Percentiles rank a stretch among this genome's conserved stretches.
Evolutionary conservation across 2,329 filamentous ascomycete species (phyloP).

Genomic region (Bipolaris oryzae): DNA sequence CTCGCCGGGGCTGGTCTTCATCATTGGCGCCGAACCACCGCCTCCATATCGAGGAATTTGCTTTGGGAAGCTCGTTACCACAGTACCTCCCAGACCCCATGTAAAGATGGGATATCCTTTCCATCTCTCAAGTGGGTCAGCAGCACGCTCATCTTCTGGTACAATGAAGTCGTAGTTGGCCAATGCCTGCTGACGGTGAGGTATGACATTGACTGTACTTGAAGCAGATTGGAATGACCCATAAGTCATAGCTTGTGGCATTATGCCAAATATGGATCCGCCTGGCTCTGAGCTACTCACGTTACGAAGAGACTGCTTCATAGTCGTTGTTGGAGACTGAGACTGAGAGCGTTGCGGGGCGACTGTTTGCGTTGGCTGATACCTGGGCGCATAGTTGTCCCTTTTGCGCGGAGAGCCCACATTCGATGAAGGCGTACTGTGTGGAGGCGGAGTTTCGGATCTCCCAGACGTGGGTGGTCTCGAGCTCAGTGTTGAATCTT

Average conservation of each 20-base stretch:
- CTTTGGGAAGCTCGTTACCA: conserved; percentile 86
- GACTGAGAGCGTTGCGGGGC: conserved; percentile 58
- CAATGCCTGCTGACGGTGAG: conserved; percentile 50
- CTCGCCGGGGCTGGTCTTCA: conserved; percentile 82
- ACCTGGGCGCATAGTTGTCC: conserved; percentile 55
- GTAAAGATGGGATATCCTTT: conserved; percentile 84
- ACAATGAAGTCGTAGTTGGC: conserved; percentile 61
- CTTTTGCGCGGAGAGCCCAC: conserved; percentile 50
- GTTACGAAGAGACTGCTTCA: conserved; percentile 54
- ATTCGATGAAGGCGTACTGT: conserved; percentile 41
- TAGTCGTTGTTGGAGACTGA: conserved; percentile 63
- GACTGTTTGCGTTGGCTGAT: conserved; percentile 47
- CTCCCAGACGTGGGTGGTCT: conserved; percentile 30
- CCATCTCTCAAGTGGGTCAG: conserved; percentile 87
- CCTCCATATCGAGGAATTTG: conserved; percentile 85
- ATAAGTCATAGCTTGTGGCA: conserved; percentile 48
- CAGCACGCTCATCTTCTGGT: conserved; percentile 61
- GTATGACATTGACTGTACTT: conserved; percentile 35
- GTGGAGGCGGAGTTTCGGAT: conserved; percentile 43
- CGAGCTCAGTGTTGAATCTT: conserved; percentile 20
- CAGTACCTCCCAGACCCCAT: conserved; percentile 84
- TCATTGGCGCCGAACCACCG: conserved; percentile 73
- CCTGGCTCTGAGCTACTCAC: conserved; percentile 57
- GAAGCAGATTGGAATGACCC: conserved; percentile 30
- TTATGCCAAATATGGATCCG: conserved; percentile 60